These are phyloP conservation scores for Xylaria sp. DNA, from an alignment of 2,329 filamentous ascomycete genomes.

Conservation along the genomic window DNA sequence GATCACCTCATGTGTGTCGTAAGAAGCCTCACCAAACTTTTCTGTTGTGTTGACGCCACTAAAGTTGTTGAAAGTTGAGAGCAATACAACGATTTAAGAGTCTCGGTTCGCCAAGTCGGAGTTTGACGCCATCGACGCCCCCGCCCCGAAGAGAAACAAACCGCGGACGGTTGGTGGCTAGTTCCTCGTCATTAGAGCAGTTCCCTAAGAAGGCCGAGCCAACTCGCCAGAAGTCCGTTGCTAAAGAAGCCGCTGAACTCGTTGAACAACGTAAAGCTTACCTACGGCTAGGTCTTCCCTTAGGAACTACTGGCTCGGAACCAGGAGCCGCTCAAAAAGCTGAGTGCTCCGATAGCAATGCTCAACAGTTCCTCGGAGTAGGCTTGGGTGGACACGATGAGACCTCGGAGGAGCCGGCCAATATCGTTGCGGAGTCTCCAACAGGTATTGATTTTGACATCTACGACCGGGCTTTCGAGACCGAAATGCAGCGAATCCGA, in stretches of 20 bases:
- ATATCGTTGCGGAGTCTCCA: constrained; percentile 74
- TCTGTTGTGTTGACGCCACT: not conserved
- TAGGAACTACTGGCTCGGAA: constrained; percentile 29
- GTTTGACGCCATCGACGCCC: constrained; percentile 26
- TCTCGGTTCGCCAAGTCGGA: constrained; percentile 51
- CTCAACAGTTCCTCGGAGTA: constrained; percentile 65
- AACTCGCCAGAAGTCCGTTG: constrained; percentile 32
- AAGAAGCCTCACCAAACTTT: constrained; percentile 28
- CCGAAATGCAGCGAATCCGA: constrained; percentile 60
- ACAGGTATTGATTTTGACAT: constrained; percentile 79
- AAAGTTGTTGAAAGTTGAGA: constrained; percentile 60
- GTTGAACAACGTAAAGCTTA: constrained; percentile 44
- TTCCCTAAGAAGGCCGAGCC: constrained; percentile 11
- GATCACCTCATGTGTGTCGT: constrained; percentile 79
- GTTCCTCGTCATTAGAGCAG: constrained; percentile 10
- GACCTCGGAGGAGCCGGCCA: constrained; percentile 21
- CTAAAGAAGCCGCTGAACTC: constrained; percentile 46
- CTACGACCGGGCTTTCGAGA: constrained; percentile 81
- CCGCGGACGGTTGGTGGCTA: constrained; percentile 2
- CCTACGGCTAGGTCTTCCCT: constrained; percentile 30
- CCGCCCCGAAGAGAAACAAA: constrained; percentile 18
- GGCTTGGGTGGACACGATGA: constrained; percentile 57
- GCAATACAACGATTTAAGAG: constrained; percentile 85
- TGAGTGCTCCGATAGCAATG: constrained; percentile 56
- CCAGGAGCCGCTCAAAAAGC: constrained; percentile 46